Percentiles rank a stretch among this genome's conserved stretches.
Evolutionary conservation across 129 eudicot species (phyloP).

Genomic region (Silybum marianum): DNA sequence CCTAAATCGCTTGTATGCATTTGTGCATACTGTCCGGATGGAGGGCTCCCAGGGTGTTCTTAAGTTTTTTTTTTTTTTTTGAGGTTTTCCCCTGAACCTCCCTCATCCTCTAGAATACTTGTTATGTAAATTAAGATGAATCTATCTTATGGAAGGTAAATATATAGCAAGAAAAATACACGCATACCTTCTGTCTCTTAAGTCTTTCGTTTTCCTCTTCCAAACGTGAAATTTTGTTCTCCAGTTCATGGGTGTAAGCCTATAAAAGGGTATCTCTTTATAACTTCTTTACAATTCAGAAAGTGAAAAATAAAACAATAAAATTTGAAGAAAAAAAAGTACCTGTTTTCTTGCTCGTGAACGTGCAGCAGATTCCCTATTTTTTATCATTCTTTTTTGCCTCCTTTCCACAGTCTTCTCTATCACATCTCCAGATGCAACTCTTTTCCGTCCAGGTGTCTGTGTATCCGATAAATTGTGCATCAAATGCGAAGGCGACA

Average conservation of each 20-base stretch:
- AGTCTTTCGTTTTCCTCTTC: constrained; percentile 98
- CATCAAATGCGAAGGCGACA: constrained; percentile 73
- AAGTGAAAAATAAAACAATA: constrained; percentile 1
- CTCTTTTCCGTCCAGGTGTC: constrained; percentile 77
- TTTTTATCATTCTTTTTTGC: constrained; percentile 97
- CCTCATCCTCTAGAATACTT: no score
- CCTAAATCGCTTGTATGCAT: no score
- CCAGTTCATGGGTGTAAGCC: constrained; percentile 98
- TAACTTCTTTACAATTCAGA: background rate
- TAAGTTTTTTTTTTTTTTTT: no score
- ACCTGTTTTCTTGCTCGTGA: constrained; percentile 99
- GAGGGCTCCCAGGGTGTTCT: no score
- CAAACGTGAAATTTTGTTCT: constrained; percentile 88
- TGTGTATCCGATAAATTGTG: constrained; percentile 85
- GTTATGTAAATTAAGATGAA: background rate
- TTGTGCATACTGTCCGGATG: no score
- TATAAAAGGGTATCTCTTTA: constrained; percentile 19
- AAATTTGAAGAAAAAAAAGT: constrained; percentile 4
- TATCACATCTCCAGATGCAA: constrained; percentile 67
- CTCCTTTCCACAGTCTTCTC: constrained; percentile 97
- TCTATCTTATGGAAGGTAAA: background rate
- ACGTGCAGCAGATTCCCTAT: constrained; percentile 94
- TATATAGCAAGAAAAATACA: background rate
- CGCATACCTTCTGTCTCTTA: constrained; percentile 70
- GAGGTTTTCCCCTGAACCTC: no score